Evolutionary conservation across 106 monocot species (phyloP).

Genomic region (Gastrodia elata): DNA sequence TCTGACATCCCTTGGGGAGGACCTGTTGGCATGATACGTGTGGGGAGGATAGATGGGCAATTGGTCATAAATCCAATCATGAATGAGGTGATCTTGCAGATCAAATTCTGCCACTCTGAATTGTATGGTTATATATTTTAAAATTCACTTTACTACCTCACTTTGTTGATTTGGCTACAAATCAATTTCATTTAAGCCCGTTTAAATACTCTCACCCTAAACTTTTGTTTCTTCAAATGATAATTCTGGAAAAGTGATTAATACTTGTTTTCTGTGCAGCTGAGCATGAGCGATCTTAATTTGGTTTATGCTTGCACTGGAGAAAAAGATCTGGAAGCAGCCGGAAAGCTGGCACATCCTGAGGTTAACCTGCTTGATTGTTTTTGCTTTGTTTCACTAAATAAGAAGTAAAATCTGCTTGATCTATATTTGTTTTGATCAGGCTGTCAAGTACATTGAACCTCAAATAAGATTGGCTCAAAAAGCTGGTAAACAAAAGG

Average conservation of each 20-base stretch:
- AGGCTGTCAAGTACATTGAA: conserved; percentile 91
- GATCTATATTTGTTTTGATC: conserved; percentile 14
- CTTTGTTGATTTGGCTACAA: not conserved
- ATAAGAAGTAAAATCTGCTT: not conserved
- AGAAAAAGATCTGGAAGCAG: conserved; percentile 78
- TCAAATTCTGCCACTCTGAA: not conserved
- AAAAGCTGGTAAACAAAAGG: conserved; percentile 82
- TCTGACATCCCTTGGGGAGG: conserved; percentile 98
- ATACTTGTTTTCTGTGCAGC: conserved; percentile 26
- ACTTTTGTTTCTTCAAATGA: not conserved
- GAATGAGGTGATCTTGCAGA: conserved; percentile 53
- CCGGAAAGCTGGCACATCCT: conserved; percentile 68
- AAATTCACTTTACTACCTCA: no score
- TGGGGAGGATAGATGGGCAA: conserved; percentile 87
- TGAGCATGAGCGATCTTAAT: conserved; percentile 86
- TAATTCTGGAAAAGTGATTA: not conserved
- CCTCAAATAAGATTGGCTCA: conserved; percentile 91
- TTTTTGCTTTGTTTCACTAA: conserved; percentile 7
- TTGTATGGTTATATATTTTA: not conserved
- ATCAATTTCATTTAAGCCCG: not conserved
- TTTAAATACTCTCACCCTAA: not conserved
- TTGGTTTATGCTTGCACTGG: conserved; percentile 93
- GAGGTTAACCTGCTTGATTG: conserved; percentile 44
- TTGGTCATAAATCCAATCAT: conserved; percentile 83
- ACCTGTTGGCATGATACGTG: conserved; percentile 83